Percentiles rank a stretch among this genome's conserved stretches.
Evolutionary conservation across 768 basidiomycete species (phyloP).

Genomic region (Mycena galericulata): DNA sequence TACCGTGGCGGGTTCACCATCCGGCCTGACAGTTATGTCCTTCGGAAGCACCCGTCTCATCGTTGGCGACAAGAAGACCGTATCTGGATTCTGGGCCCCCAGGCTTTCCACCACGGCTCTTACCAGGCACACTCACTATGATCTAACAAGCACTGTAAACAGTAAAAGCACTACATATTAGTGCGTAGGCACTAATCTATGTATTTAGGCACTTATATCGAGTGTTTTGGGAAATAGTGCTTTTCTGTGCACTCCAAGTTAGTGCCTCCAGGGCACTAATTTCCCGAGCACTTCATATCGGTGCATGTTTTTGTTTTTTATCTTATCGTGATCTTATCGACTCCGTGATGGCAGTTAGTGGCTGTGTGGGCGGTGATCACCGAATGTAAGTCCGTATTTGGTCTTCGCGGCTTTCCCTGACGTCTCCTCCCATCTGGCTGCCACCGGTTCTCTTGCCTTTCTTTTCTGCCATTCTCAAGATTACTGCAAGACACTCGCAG

Average conservation of each 20-base stretch:
- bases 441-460: too few species aligned
- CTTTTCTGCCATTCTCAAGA: too few species aligned
- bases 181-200: constrained; percentile 11
- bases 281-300: constrained; percentile 1
- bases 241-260: constrained; percentile 2
- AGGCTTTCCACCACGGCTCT: constrained; percentile 47
- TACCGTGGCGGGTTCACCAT: constrained; percentile 57
- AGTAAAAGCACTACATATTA: background rate
- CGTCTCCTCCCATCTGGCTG: too few species aligned
- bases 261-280: constrained; percentile 3
- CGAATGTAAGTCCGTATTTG: background rate
- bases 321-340: background rate
- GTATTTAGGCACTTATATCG: too few species aligned
- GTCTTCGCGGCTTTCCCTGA: too few species aligned
- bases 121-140: constrained; percentile 42
- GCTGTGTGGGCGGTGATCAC: background rate
- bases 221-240: too few species aligned
- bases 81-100: constrained; percentile 73
- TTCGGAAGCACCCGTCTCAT: constrained; percentile 63
- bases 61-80: constrained; percentile 68
- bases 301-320: background rate
- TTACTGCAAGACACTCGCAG: too few species aligned
- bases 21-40: constrained; percentile 51
- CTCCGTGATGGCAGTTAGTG: background rate
- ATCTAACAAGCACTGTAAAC: constrained; percentile 26